A percentile compares a stretch with the other conserved stretches of the same genome.
Evolutionary conservation across 73 alveolate species (phyloP).

Genomic region (Breviolum minutum): DNA sequence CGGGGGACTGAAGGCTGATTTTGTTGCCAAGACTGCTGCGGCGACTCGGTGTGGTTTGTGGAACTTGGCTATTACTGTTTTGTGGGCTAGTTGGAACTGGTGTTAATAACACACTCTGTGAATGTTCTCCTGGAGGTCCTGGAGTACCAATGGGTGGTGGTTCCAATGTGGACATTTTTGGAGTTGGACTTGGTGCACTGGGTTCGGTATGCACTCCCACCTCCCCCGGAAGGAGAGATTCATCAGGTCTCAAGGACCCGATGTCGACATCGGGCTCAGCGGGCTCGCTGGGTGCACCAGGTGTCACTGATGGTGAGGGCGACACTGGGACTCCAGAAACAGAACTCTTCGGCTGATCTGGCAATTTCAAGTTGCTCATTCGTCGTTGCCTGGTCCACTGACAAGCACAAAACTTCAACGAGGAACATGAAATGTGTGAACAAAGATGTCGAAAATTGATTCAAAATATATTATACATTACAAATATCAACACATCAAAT

Average conservation of each 20-base stretch:
- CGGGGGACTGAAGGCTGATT: not conserved
- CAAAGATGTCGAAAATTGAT: not conserved
- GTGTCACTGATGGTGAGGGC: not conserved
- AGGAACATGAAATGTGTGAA: not conserved
- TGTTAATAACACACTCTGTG: slow-evolving; percentile 24
- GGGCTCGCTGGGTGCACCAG: not conserved
- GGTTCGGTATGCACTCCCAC: not conserved
- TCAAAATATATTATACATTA: not conserved
- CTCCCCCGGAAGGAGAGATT: not conserved
- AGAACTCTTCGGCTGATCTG: not conserved
- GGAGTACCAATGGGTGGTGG: slow-evolving; percentile 37
- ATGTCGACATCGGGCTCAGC: not conserved
- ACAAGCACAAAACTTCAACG: not conserved
- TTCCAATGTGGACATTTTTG: not conserved
- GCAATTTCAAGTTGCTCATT: slow-evolving; percentile 36
- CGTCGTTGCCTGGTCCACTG: slow-evolving; percentile 8
- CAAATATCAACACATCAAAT: not conserved
- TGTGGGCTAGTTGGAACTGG: slow-evolving; percentile 5
- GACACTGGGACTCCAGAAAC: not conserved
- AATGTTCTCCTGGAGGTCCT: slow-evolving; percentile 30
- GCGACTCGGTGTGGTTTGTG: slow-evolving; percentile 6
- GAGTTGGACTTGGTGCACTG: not conserved
- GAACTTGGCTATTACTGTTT: not conserved
- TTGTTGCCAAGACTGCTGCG: slow-evolving; percentile 32
- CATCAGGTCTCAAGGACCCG: not conserved